Evolutionary conservation across 176 grass and related monocot species (phyloP), one percentile per base, ranked within the genome.

Genomic region (Rhynchospora tenuis): DNA sequence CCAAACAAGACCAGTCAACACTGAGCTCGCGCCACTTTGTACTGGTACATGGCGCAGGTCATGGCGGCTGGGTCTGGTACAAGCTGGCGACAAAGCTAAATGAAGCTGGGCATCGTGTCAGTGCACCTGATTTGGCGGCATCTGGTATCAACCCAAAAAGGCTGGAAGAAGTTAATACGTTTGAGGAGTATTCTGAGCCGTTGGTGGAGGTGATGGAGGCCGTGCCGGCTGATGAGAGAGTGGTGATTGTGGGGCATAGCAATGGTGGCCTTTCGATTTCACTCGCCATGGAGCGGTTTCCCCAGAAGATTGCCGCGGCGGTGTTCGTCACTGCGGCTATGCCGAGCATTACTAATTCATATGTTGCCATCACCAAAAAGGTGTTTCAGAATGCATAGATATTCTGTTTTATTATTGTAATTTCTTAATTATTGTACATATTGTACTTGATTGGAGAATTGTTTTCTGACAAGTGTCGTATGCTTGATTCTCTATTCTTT

Each of bases 41-140:
- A 27, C 67, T 87, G 16, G 86, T 87, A 33, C 86, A 87, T 47
- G 86, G 86, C 23, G 42, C 46, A 15, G 38, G 46, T 17, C 86
- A 87, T 15, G 79, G 86, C 0, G 86, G 69, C 0, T 87, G 80
- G 86, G 58, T 28, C 58, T 87, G 86, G 86, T 87, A 87, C 69
- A 87, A 83, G 57, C 80, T 87, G 44, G 56, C 54, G 3, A 70
- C 68, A 16, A 54, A 83, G 31, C 86, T 87, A n/a, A 55, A 23
- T 23, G 23, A 27, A 19, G 79, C 80, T 17, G 80, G 86, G 27
- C 86, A 87, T 47, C 54, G 24, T 22, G 79, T 83, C 65, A 87
- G 68, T 0, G 80, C 79, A 13, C 66, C 78, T 11, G 86, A 87
- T 73, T 52, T 87, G 29, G 86, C 86, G 17, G 80, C 79, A 6